These are phyloP conservation scores for Rutstroemia sp. DNA, from an alignment of 2,329 filamentous ascomycete genomes.

Conservation along the genomic window DNA sequence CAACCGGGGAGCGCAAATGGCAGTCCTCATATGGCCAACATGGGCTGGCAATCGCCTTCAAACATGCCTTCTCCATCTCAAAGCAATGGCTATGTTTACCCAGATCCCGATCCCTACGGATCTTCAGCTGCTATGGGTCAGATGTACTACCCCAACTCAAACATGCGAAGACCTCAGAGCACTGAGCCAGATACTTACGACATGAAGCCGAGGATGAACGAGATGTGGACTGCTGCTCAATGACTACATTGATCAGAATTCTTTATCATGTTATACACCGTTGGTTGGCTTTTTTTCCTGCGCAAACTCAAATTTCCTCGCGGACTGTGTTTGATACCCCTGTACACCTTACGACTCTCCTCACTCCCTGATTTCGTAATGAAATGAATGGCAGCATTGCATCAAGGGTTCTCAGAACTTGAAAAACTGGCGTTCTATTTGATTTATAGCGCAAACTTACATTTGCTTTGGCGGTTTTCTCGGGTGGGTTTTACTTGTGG, in stretches of 20 bases:
- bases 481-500: not conserved
- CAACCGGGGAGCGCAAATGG: conserved; percentile 65
- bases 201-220: conserved; percentile 48
- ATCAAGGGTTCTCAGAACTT: conserved; percentile 10
- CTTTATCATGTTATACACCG: not conserved
- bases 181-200: conserved; percentile 64
- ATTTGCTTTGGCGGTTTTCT: not conserved
- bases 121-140: conserved; percentile 50
- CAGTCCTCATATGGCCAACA: conserved; percentile 71
- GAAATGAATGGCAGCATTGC: conserved; percentile 17
- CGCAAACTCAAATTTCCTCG: conserved; percentile 8
- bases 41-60: conserved; percentile 79
- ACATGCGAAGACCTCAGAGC: conserved; percentile 67
- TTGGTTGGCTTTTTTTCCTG: not conserved
- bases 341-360: conserved; percentile 19
- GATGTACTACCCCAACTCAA: conserved; percentile 65
- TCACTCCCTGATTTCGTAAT: conserved; percentile 9
- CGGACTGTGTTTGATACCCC: conserved; percentile 24
- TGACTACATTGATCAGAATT: conserved; percentile 23
- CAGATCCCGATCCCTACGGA: conserved; percentile 70
- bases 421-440: conserved; percentile 2
- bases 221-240: conserved; percentile 46
- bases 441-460: not conserved
- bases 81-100: conserved; percentile 65
- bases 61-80: conserved; percentile 56